Conservation (phyloP, 2,329 filamentous ascomycete genomes). For the Grosmannia huntii region DNA sequence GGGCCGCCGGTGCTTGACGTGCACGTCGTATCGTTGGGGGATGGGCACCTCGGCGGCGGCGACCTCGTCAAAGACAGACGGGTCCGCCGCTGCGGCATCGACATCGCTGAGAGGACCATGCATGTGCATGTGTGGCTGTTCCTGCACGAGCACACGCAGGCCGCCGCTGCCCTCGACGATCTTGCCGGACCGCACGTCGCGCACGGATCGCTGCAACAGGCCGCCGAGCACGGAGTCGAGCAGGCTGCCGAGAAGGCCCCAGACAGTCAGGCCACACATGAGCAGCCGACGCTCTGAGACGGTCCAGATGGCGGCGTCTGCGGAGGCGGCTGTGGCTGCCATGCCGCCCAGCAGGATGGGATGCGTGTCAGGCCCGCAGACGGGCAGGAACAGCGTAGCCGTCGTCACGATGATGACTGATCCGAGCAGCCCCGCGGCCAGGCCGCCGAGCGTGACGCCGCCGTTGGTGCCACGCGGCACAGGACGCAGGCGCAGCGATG, state of each 20-base stretch:
- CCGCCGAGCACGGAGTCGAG: constrained; percentile 83
- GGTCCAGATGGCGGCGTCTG: constrained; percentile 26
- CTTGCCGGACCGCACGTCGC: constrained; percentile 71
- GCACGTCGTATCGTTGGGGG: constrained; percentile 31
- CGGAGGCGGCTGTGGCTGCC: constrained; percentile 13
- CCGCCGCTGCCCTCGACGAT: constrained; percentile 81
- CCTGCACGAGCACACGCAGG: constrained; percentile 34
- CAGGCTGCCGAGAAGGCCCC: constrained; percentile 68
- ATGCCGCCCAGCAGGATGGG: constrained; percentile 25
- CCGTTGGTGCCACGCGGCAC: constrained; percentile 92
- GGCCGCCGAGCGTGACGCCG: constrained; percentile 65
- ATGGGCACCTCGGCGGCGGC: constrained; percentile 19
- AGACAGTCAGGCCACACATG: constrained; percentile 49
- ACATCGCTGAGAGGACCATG: neutral
- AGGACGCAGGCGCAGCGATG: constrained; percentile 57
- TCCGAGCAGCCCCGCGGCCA: constrained; percentile 61
- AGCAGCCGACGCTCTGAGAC: constrained; percentile 30
- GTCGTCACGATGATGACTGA: constrained; percentile 56
- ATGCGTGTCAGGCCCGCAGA: constrained; percentile 35
- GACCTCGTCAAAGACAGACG: constrained; percentile 10
- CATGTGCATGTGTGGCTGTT: constrained; percentile 4
- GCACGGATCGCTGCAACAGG: constrained; percentile 72
- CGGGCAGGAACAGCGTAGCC: constrained; percentile 54
- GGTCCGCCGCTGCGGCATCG: neutral
- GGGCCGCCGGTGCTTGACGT: constrained; percentile 34